phyloP scores from a whole-genome alignment of 805 yeast species.

The Torulaspora franciscae region DNA sequence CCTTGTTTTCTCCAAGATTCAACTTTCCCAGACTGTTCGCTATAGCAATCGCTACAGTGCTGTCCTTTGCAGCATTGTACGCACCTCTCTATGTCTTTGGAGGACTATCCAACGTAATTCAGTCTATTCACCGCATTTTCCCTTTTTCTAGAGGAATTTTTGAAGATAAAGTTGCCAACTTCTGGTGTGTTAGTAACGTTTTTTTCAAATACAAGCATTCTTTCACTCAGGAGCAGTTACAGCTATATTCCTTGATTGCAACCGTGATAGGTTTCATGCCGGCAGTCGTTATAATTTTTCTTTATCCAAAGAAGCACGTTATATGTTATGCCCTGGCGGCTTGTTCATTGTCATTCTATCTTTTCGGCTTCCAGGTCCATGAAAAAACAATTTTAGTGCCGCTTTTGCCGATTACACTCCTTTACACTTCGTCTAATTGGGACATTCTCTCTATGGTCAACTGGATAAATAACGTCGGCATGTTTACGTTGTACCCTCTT shows the following conservation, averaged over 20 bases:
- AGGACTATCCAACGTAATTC: conserved; percentile 36
- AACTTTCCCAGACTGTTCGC: conserved; percentile 54
- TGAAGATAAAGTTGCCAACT: conserved; percentile 95
- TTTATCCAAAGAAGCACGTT: conserved; percentile 48
- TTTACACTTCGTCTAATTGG: conserved; percentile 49
- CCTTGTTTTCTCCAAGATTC: conserved; percentile 38
- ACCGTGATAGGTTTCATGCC: conserved; percentile 56
- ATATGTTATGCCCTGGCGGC: conserved; percentile 73
- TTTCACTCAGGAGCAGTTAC: conserved; percentile 55
- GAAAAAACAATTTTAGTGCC: conserved; percentile 90
- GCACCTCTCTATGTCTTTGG: conserved; percentile 56
- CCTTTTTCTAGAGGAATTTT: conserved; percentile 92
- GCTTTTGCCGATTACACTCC: conserved; percentile 71
- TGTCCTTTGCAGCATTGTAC: conserved; percentile 48
- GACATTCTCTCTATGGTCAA: conserved; percentile 65
- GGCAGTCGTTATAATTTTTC: conserved; percentile 45
- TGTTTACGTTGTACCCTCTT: conserved; percentile 86
- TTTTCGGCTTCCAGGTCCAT: conserved; percentile 94
- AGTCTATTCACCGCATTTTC: conserved; percentile 69
- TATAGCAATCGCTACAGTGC: conserved; percentile 59
- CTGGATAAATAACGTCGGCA: conserved; percentile 82
- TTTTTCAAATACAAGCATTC: conserved; percentile 60
- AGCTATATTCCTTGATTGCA: conserved; percentile 48
- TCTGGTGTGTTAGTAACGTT: conserved; percentile 93
- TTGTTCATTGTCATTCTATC: conserved; percentile 79